phyloP scores from a whole-genome alignment of 2,329 filamentous ascomycete genomes.

The Talaromyces rugulosus region DNA sequence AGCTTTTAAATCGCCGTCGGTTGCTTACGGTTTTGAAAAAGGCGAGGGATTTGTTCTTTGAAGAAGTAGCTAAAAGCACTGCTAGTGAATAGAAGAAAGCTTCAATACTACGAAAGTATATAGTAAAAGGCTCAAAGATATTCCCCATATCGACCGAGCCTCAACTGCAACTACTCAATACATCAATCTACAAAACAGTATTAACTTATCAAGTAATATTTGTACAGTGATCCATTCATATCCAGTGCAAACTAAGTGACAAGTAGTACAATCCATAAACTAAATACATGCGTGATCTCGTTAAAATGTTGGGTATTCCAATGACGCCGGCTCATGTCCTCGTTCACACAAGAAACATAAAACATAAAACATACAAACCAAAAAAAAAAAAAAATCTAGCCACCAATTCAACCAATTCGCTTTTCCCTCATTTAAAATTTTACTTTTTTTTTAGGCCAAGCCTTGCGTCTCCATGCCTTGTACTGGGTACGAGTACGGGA shows the following conservation, averaged over 20 bases:
- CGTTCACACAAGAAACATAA: not conserved
- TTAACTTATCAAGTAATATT: not conserved
- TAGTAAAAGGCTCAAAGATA: not conserved
- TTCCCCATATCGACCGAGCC: not conserved
- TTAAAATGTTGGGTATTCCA: not conserved
- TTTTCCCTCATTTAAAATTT: not conserved
- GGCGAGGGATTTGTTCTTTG: not conserved
- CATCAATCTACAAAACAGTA: too few relatives aligned
- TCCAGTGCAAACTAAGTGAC: not conserved
- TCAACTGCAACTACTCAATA: not conserved
- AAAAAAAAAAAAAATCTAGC: slow-evolving; percentile 1
- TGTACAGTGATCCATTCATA: not conserved
- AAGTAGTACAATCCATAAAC: not conserved
- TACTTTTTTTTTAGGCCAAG: slow-evolving; percentile 22
- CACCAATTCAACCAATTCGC: not conserved
- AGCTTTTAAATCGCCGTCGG: slow-evolving; percentile 8
- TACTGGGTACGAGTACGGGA: slow-evolving; percentile 65
- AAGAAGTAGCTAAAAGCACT: not conserved
- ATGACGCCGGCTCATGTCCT: not conserved
- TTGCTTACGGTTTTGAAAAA: slow-evolving; percentile 6
- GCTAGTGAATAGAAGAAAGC: too few relatives aligned
- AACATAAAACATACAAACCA: not conserved
- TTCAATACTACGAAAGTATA: too few relatives aligned
- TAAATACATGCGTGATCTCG: not conserved
- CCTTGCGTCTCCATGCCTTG: slow-evolving; percentile 43